These are phyloP conservation scores for Hymenoscyphus albidus DNA, from an alignment of 2,329 filamentous ascomycete species.

Conservation along the genomic window DNA sequence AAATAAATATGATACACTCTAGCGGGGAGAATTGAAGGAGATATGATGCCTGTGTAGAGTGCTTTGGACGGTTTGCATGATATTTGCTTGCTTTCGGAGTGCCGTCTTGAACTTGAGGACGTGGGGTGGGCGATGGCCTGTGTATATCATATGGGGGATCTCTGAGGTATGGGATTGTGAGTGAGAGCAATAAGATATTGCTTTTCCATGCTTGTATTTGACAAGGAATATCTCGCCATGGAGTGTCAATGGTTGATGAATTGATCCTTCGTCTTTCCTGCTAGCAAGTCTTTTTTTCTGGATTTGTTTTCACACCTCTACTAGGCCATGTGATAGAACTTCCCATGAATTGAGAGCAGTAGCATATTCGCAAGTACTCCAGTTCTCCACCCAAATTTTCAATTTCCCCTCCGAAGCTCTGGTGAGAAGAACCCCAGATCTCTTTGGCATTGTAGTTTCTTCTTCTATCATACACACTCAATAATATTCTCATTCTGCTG, in stretches of 20 bases:
- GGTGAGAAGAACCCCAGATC: no score
- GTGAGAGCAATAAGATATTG: conserved; percentile 1
- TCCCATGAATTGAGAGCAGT: no score
- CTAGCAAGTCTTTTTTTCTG: neutral
- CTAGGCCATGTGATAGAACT: no score
- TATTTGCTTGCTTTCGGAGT: neutral
- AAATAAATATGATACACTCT: conserved; percentile 22
- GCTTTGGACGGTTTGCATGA: neutral
- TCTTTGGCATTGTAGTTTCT: no score
- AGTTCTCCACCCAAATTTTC: no score
- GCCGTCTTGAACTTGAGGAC: neutral
- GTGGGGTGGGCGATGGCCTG: neutral
- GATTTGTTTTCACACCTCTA: neutral
- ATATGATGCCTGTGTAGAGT: neutral
- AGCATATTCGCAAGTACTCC: no score
- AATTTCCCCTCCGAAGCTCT: no score
- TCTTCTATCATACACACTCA: no score
- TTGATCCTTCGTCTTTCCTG: neutral
- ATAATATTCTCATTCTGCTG: no score
- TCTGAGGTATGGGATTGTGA: neutral
- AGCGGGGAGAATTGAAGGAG: neutral
- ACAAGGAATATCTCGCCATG: neutral
- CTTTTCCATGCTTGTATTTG: neutral
- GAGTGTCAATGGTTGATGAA: neutral
- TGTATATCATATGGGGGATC: conserved; percentile 1